Percentiles rank a stretch among this genome's conserved stretches.
These are phyloP conservation scores for Monilinia polystroma DNA, from an alignment of 2,329 filamentous ascomycete species.

Conservation along the genomic window DNA sequence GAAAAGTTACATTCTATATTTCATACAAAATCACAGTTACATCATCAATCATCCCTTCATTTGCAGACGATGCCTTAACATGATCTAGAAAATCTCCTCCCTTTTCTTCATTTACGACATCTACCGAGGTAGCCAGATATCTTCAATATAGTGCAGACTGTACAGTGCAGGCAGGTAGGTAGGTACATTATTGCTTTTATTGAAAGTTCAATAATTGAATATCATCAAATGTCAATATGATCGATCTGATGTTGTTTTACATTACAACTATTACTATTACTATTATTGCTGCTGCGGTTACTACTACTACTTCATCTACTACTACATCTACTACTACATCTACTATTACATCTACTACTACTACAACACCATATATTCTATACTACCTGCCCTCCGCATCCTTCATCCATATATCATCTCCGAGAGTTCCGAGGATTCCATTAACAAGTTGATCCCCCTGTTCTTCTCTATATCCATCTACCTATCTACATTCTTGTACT, in stretches of 20 bases:
- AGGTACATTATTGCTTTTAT: background rate
- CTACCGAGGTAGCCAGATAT: background rate
- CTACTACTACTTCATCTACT: too few species aligned
- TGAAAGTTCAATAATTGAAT: conserved; percentile 16
- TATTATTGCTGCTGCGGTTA: too few species aligned
- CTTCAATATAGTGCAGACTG: background rate
- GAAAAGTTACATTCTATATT: too few species aligned
- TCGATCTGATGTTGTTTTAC: background rate
- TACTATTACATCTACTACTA: background rate
- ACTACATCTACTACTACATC: too few species aligned
- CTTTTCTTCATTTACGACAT: background rate
- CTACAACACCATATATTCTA: background rate
- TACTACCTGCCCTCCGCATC: conserved; percentile 10
- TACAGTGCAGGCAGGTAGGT: too few species aligned
- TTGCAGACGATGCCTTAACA: too few species aligned
- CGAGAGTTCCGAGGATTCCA: background rate
- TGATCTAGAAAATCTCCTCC: background rate
- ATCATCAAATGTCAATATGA: background rate
- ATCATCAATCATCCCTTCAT: too few species aligned
- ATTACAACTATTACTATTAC: background rate
- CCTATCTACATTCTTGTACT: background rate
- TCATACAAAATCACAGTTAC: too few species aligned
- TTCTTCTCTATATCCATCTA: background rate
- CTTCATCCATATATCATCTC: conserved; percentile 6
- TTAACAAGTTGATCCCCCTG: background rate